Evolutionary conservation across 2,329 filamentous ascomycete genomes (phyloP).

Genomic region (Fusarium sp.): DNA sequence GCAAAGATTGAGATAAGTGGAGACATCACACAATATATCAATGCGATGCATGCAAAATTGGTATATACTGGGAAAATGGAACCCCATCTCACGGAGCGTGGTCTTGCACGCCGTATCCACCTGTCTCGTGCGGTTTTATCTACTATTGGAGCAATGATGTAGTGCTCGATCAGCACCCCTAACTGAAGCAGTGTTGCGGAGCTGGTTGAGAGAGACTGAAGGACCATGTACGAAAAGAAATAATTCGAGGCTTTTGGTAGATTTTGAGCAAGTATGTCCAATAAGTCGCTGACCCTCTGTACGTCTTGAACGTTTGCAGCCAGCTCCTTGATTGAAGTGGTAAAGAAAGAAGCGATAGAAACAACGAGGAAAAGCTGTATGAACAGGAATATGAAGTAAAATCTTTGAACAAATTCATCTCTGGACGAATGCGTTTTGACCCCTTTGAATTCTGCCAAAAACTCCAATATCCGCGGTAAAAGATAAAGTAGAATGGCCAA

Average conservation of each 20-base stretch:
- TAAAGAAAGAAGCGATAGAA: conserved; percentile 80
- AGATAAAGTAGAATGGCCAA: conserved; percentile 83
- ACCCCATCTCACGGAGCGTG: conserved; percentile 87
- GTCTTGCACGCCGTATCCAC: conserved; percentile 84
- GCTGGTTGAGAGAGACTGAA: conserved; percentile 92
- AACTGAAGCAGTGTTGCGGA: conserved; percentile 90
- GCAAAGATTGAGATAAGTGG: conserved; percentile 93
- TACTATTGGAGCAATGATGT: conserved; percentile 79
- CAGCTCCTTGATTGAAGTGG: conserved; percentile 71
- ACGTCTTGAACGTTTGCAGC: conserved; percentile 60
- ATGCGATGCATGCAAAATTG: conserved; percentile 90
- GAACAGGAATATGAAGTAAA: conserved; percentile 95
- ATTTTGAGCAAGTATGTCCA: conserved; percentile 79
- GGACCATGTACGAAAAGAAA: conserved; percentile 98
- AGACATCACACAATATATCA: conserved; percentile 89
- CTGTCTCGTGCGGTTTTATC: conserved; percentile 86
- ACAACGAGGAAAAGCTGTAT: conserved; percentile 95
- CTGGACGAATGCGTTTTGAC: conserved; percentile 83
- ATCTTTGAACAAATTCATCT: conserved; percentile 85
- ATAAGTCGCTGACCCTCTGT: conserved; percentile 67
- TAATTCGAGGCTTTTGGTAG: conserved; percentile 92
- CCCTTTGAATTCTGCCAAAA: conserved; percentile 80
- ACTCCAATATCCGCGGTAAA: conserved; percentile 80
- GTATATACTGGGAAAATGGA: conserved; percentile 96
- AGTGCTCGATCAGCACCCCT: conserved; percentile 80